These are phyloP conservation scores for Tricholoma bakamatsutake DNA, from an alignment of 768 basidiomycete genomes.

Conservation along the genomic window DNA sequence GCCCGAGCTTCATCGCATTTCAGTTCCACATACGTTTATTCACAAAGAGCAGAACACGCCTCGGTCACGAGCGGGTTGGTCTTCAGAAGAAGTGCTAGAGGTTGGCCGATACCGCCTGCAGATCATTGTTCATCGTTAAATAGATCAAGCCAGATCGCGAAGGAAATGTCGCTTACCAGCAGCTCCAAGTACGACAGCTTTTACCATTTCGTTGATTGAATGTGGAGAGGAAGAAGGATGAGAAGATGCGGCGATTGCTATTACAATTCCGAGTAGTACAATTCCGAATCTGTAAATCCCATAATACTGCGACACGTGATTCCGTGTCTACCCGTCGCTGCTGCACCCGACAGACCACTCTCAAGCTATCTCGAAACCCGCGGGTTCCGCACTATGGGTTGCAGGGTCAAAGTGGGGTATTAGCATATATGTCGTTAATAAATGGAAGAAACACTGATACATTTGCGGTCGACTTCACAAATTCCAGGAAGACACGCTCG, in stretches of 20 bases:
- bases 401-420: neutral
- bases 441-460: neutral
- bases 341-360: no score
- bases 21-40: neutral
- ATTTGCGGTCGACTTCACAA: neutral
- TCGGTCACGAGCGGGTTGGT: constrained; percentile 73
- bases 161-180: constrained; percentile 49
- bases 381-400: no score
- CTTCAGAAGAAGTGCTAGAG: constrained; percentile 89
- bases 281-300: neutral
- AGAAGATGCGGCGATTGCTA: constrained; percentile 3
- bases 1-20: constrained; percentile 50
- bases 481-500: neutral
- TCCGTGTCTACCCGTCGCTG: constrained; percentile 1
- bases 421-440: neutral
- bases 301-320: constrained; percentile 14
- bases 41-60: constrained; percentile 31
- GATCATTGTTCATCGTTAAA: neutral
- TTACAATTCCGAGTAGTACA: constrained; percentile 9
- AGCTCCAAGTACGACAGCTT: constrained; percentile 95
- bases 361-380: neutral
- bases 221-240: constrained; percentile 7
- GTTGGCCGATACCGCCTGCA: constrained; percentile 94
- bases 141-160: constrained; percentile 3
- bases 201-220: constrained; percentile 37